Evolutionary conservation across 2,329 filamentous ascomycete genomes (phyloP), one percentile per base, ranked within the genome.

Genomic region (Kalmusia sp.): DNA sequence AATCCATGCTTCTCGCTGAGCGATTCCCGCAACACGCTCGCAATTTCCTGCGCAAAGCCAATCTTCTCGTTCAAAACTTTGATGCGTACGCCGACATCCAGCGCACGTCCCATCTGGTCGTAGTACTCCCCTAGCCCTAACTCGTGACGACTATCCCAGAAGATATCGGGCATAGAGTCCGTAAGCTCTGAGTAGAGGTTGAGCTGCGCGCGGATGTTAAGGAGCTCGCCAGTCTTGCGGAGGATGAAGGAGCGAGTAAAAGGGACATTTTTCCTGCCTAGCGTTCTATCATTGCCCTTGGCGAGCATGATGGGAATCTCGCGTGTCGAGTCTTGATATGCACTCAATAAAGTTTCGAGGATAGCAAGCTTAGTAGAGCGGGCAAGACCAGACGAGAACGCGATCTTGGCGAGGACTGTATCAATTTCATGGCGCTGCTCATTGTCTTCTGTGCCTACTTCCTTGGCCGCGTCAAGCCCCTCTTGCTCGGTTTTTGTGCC

Each of bases 181-280:
- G 95, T 98, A 28, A 99, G 84, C 75, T 98, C 95, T 1, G 92
- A 96, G 78, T 98, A 98, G 64, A 98, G 89, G 70, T 99, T 99
- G 43, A 99, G 82, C 68, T 96, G 92, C 1, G 93, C 93, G 40
- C 95, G 88, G 46, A 98, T 86, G 67, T 88, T 89, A 15, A 98
- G 84, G 6, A 99, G 82, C 74, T 98, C 92, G 55, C 95, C 95
- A 0, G 95, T 98, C 76, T 97, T 96, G 62, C 91, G 88, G 22
- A 98, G 81, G 68, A 98, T 93, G 73, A 96, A 93, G 49, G 84
- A 82, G 47, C 92, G 83, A 17, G 83, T 85, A 59, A 87, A 89
- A 2, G 70, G 70, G 6, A 69, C 50, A 43, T 67, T 65, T 25
- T 64, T 57, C 25, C 58, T 31, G 30, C 58, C 41, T 19, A 69